Base-by-base conservation (phyloP, 2,329 filamentous ascomycete genomes). In the Thelonectria blattea region DNA sequence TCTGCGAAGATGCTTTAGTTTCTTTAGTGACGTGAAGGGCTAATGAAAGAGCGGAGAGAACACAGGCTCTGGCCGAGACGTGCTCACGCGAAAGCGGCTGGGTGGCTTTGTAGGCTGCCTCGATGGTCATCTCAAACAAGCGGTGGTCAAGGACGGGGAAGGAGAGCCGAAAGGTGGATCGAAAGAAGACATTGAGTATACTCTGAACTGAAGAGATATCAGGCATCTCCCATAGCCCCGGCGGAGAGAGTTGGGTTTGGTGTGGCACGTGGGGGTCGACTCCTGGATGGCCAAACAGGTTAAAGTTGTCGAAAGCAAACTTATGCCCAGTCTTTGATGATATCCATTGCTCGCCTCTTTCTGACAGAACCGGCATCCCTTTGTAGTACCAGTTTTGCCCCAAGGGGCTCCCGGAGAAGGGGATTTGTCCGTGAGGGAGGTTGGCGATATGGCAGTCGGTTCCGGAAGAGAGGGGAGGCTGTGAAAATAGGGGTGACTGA, bases 371-470 rank as follows among this genome's bases (percentile, higher is more conserved):
- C 2, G 60, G 60, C 22, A 63, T 57, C 11, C 62, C 60, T 27
- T 60, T 65, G 41, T 53, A 37, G 22, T 52, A 57, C 52, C 62
- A 56, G 17, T 59, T 60, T 8, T 58, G 60, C 10, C 62, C 62
- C 6, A 65, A 45, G 46, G 47, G 30, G 11, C 52, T 63, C 15
- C 61, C 58, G 1, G 52, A 55, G 20, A 63, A 41, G 3, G 37
- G 37, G 30, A 54, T 47, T 41, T 65, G 61, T 39, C 45, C 45
- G 39, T 48, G 41, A 51, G 52, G 52, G 27, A 15, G 61, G 22
- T 43, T 53, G 27, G 39, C 15, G 18, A 49, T 17, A 2, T 45
- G 37, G 3, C n/a, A 22, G 3, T 42, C 49, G 12, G 24, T 11
- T n/a, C 48, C 50, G 37, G 30, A 3, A 32, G 39, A 18, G 17